Evolutionary conservation across 2,329 filamentous ascomycete genomes (phyloP), one percentile per base, ranked within the genome.

Genomic region (Tolypocladium ovalisporum): DNA sequence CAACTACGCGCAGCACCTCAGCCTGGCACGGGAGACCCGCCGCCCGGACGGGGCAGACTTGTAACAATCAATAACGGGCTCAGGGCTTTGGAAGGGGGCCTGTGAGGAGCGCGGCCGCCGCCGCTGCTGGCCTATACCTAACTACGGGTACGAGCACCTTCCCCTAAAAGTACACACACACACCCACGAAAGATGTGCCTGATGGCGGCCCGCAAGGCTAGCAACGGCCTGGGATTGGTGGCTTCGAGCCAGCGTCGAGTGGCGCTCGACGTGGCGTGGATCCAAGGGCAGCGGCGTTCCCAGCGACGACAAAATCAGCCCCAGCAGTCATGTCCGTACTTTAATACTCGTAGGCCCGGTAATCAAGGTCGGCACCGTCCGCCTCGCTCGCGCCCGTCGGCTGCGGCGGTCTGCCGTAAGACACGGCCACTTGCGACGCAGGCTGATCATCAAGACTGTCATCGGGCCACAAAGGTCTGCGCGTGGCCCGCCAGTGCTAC

Each of bases 251-350:
- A 24, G 40, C 44, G 37, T 44, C 55, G 35, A 37, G 56, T 54
- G 56, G 56, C 56, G 56, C 56, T 42, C 27, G 34, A 57, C 55
- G 55, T 49, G 55, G 55, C 55, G 47, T 29, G 49, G 17, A 24
- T 44, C 55, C n/a, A n/a, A n/a, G n/a, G n/a, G n/a, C n/a, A 24
- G 47, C 24, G 12, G n/a, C n/a, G n/a, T n/a, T 34, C n/a, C 52
- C 15, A 49, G 44, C 12, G 27, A 32, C 44, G 44, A 29, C 47
- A 34, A 19, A 34, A 49, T n/a, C 27, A 49, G 9, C 27, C 15
- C 15, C 44, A 19, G 27, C 24, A 9, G 44, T 19, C 37, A 8
- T 40, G 5, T 19, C 19, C 36, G 36, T 7, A 39, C 36, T 17
- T 39, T 39, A 39, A 39, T 39, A 37, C 12, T 3, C 2, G 15